Evolutionary conservation across 2,329 filamentous ascomycete species (phyloP).

Genomic region (Trichoderma aggressivum): DNA sequence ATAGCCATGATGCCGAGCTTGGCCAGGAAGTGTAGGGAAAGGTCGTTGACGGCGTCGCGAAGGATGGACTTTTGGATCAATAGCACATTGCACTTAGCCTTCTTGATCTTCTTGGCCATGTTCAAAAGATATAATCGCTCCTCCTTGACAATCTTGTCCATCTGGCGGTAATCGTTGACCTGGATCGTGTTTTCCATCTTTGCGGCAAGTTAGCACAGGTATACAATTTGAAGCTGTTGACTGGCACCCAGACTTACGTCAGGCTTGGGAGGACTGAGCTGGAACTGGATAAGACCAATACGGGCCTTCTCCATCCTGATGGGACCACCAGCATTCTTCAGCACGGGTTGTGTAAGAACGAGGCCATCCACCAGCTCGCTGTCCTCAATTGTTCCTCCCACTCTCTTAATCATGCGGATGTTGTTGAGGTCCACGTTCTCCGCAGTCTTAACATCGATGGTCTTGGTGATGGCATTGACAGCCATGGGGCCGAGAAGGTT

Average conservation of each 20-base stretch:
- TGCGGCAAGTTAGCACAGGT: constrained; percentile 24
- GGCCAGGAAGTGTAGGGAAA: constrained; percentile 94
- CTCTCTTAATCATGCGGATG: constrained; percentile 95
- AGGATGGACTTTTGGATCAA: constrained; percentile 98
- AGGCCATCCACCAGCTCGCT: constrained; percentile 95
- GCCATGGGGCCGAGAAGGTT: constrained; percentile 96
- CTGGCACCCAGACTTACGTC: constrained; percentile 59
- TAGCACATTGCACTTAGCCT: constrained; percentile 98
- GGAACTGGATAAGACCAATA: constrained; percentile 97
- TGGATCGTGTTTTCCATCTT: constrained; percentile 99
- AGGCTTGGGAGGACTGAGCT: constrained; percentile 95
- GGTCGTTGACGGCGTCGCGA: constrained; percentile 94
- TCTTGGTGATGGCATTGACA: constrained; percentile 91
- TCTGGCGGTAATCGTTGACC: constrained; percentile 98
- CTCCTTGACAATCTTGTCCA: constrained; percentile 99
- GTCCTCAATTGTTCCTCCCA: constrained; percentile 96
- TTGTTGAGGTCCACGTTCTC: constrained; percentile 97
- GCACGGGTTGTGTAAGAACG: constrained; percentile 84
- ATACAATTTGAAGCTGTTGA: not conserved
- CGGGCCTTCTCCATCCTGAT: constrained; percentile 93
- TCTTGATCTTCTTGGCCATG: constrained; percentile 99
- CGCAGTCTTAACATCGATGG: constrained; percentile 91
- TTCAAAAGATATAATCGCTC: constrained; percentile 97
- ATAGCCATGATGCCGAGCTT: constrained; percentile 93
- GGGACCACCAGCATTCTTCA: constrained; percentile 91